phyloP scores from a whole-genome alignment of 495 filamentous ascomycete genomes.

The Opeltia flavorubescens region DNA sequence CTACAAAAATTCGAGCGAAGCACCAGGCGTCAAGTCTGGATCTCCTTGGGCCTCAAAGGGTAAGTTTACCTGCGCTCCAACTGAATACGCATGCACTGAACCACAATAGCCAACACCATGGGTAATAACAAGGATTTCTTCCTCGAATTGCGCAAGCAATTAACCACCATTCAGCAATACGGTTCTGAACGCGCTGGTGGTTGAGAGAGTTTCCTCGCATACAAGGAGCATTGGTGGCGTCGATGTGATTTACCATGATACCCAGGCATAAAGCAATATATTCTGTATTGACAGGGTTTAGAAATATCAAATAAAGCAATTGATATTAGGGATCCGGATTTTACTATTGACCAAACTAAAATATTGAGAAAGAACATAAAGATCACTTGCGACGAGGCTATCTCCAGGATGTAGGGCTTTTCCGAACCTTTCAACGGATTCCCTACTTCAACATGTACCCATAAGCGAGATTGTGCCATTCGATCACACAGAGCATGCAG shows the following conservation, averaged over 20 bases:
- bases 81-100: conserved; percentile 1
- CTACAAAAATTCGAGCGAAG: conserved; percentile 29
- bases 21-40: conserved; percentile 24
- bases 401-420: too few relatives aligned
- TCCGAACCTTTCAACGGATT: too few relatives aligned
- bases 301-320: too few relatives aligned
- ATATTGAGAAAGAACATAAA: too few relatives aligned
- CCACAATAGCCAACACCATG: conserved; percentile 33
- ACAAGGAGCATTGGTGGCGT: conserved; percentile 5
- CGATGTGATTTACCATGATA: conserved; percentile 1
- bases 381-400: too few relatives aligned
- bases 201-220: too few relatives aligned
- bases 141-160: conserved; percentile 37
- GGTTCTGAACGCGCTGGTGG: conserved; percentile 27
- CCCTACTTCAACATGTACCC: too few relatives aligned
- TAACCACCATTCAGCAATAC: conserved; percentile 28
- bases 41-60: conserved; percentile 37
- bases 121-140: conserved; percentile 41
- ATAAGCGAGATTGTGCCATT: too few relatives aligned
- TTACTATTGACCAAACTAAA: too few relatives aligned
- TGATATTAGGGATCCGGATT: too few relatives aligned
- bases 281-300: neutral
- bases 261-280: conserved; percentile 1
- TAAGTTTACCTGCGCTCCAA: conserved; percentile 15
- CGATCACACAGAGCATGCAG: too few relatives aligned